A percentile compares a stretch with the other conserved stretches of the same genome.
These are phyloP conservation scores for Trichothecium roseum DNA, from an alignment of 2,329 filamentous ascomycete genomes.

Conservation along the genomic window DNA sequence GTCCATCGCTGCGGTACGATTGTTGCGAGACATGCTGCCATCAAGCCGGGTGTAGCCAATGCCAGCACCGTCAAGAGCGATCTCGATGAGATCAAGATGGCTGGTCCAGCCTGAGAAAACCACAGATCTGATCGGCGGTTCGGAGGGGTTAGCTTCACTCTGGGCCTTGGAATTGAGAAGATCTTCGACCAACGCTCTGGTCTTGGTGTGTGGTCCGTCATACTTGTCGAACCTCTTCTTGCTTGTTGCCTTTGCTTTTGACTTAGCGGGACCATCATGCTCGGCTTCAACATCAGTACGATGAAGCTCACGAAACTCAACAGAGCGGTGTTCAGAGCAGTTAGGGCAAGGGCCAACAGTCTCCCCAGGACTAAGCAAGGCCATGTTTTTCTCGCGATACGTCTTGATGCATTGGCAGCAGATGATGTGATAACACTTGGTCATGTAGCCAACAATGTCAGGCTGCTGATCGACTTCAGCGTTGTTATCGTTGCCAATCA, in stretches of 20 bases:
- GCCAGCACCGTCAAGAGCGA: conserved; percentile 58
- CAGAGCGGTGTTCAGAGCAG: conserved; percentile 54
- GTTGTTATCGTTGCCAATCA: conserved; percentile 47
- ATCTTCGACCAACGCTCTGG: conserved; percentile 67
- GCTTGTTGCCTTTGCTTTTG: conserved; percentile 21
- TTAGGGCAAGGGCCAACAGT: conserved; percentile 50
- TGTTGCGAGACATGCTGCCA: conserved; percentile 70
- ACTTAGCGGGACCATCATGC: conserved; percentile 39
- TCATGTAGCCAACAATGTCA: conserved; percentile 66
- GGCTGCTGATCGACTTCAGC: conserved; percentile 49
- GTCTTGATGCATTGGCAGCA: conserved; percentile 62
- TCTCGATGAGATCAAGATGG: conserved; percentile 83
- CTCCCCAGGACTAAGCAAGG: conserved; percentile 23
- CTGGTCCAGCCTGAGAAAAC: conserved; percentile 96
- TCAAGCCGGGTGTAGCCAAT: conserved; percentile 76
- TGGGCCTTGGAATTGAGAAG: conserved; percentile 55
- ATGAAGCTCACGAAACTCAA: conserved; percentile 58
- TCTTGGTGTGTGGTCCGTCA: conserved; percentile 84
- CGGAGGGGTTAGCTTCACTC: conserved; percentile 48
- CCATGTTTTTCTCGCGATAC: conserved; percentile 43
- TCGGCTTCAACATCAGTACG: conserved; percentile 47
- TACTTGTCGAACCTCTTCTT: conserved; percentile 58
- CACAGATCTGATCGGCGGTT: conserved; percentile 80
- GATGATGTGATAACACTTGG: conserved; percentile 77
- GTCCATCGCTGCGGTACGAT: conserved; percentile 66